phyloP scores from a whole-genome alignment of 441 rosid species.

The Populus hybrid region DNA sequence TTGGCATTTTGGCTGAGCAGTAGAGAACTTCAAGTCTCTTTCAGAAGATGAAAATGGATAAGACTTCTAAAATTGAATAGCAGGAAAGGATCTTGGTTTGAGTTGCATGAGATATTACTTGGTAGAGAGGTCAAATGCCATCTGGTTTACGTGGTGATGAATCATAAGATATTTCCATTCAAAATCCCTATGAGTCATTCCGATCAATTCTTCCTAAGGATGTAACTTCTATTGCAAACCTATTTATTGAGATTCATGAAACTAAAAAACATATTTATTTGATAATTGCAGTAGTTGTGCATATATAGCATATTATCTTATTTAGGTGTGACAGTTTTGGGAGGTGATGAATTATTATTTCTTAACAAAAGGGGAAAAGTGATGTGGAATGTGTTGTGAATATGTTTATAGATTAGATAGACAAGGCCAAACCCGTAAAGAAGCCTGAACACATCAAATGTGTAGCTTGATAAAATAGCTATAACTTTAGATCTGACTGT shows the following conservation, averaged over 20 bases:
- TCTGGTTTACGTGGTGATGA: not conserved
- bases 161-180: not conserved
- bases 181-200: not conserved
- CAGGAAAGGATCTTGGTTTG: not conserved
- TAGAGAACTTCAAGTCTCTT: not conserved
- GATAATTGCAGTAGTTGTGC: not conserved
- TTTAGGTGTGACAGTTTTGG: not conserved
- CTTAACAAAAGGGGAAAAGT: no score
- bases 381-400: no score
- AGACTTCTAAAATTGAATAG: not conserved
- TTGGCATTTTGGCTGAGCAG: not conserved
- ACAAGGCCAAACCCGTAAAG: no score
- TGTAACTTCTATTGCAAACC: not conserved
- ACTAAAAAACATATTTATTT: no score
- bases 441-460: no score
- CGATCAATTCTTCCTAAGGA: not conserved
- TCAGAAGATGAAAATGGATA: not conserved
- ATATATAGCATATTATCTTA: not conserved
- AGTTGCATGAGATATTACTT: not conserved
- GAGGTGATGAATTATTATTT: not conserved
- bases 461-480: no score
- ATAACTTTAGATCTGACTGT: no score
- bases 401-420: no score
- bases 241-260: not conserved
- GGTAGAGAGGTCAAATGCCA: not conserved